Evolutionary conservation across 495 filamentous ascomycete species (phyloP).

Genomic region (Tuber indicum): DNA sequence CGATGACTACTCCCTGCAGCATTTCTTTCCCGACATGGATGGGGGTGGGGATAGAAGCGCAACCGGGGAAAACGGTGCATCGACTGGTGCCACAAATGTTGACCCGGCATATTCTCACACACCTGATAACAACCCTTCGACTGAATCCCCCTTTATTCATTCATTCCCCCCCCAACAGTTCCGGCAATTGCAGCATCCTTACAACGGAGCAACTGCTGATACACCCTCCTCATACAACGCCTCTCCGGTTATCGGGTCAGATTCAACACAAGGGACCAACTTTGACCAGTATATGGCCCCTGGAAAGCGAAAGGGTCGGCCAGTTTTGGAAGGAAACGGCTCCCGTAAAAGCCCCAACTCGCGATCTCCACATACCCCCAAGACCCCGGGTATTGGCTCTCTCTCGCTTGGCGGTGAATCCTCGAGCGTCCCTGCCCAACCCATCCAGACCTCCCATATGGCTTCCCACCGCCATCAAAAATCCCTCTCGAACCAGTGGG

Average conservation of each 20-base stretch:
- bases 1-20: slow-evolving; percentile 25
- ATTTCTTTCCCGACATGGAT: slow-evolving; percentile 31
- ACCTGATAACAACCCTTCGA: slow-evolving; percentile 57
- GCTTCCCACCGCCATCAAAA: slow-evolving; percentile 57
- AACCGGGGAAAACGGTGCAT: slow-evolving; percentile 32
- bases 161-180: slow-evolving; percentile 47
- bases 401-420: slow-evolving; percentile 60
- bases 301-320: slow-evolving; percentile 35
- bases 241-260: slow-evolving; percentile 39
- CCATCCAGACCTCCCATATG: slow-evolving; percentile 52
- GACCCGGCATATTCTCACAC: slow-evolving; percentile 62
- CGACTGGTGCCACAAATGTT: slow-evolving; percentile 29
- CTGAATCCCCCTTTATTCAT: slow-evolving; percentile 60
- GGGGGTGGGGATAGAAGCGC: slow-evolving; percentile 21
- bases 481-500: slow-evolving; percentile 62
- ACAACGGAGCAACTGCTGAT: slow-evolving; percentile 34
- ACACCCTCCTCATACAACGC: slow-evolving; percentile 42
- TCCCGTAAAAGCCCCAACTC: slow-evolving; percentile 39
- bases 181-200: slow-evolving; percentile 46
- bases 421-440: slow-evolving; percentile 58
- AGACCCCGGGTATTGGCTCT: slow-evolving; percentile 51
- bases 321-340: slow-evolving; percentile 34
- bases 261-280: slow-evolving; percentile 37
- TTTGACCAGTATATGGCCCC: slow-evolving; percentile 38
- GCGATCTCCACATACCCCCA: slow-evolving; percentile 41